A percentile compares a stretch with the other conserved stretches of the same genome.
Conservation (phyloP, 2,329 filamentous ascomycete species). For the Pochonia chlamydosporia region DNA sequence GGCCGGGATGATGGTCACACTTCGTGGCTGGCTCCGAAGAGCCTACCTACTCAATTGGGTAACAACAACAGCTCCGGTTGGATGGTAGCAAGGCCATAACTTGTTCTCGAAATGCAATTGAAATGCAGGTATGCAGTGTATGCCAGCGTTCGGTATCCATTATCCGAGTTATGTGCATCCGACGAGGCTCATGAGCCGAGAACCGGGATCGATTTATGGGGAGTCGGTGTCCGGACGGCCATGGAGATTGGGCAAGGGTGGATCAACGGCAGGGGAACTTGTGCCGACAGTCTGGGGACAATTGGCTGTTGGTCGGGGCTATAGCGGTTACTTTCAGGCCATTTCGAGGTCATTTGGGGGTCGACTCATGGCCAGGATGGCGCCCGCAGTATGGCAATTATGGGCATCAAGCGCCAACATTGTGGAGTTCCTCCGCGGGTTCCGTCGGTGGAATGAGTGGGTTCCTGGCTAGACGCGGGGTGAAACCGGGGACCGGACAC, state of each 20-base stretch:
- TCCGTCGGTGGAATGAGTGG: slow-evolving; percentile 7
- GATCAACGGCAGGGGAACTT: not conserved
- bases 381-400: not conserved
- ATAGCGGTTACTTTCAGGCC: too few relatives aligned
- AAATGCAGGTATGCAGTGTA: slow-evolving; percentile 2
- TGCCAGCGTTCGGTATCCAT: not conserved
- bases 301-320: too few relatives aligned
- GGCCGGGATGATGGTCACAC: not conserved
- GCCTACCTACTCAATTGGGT: slow-evolving; percentile 6
- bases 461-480: slow-evolving; percentile 3
- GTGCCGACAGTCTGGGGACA: not conserved
- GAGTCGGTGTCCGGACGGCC: not conserved
- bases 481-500: not conserved
- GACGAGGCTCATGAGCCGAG: slow-evolving; percentile 1
- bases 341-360: not conserved
- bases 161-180: not conserved
- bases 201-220: not conserved
- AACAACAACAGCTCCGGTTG: slow-evolving; percentile 1
- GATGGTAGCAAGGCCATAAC: not conserved
- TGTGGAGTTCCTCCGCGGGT: slow-evolving; percentile 6
- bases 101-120: not conserved
- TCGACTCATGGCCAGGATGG: not conserved
- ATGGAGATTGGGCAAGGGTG: not conserved
- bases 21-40: not conserved
- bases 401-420: not conserved